Percentiles rank a stretch among this genome's conserved stretches.
Conservation (phyloP, 257 asterid genomes). For the Nicotiana attenuata region DNA sequence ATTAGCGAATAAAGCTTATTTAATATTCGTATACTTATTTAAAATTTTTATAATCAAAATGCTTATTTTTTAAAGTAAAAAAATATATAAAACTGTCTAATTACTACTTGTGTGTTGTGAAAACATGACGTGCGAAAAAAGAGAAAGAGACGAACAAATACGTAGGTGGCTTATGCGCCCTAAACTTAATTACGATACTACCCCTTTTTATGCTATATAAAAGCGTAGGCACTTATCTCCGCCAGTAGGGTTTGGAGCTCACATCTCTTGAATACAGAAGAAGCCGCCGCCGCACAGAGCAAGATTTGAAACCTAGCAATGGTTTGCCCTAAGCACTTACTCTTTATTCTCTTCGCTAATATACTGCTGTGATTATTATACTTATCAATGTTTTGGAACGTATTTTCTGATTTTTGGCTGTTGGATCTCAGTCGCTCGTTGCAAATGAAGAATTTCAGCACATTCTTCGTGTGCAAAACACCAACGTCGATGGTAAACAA, state of each 20-base stretch:
- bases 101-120: too few relatives aligned
- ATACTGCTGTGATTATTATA: not conserved
- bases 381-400: not conserved
- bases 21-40: too few relatives aligned
- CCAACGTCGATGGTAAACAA: constrained; percentile 2
- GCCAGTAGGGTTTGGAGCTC: not conserved
- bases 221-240: not conserved
- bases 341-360: not conserved
- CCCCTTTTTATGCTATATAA: not conserved
- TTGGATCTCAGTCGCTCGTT: constrained; percentile 9
- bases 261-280: not conserved
- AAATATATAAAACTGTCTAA: too few relatives aligned
- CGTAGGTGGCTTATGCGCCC: too few relatives aligned
- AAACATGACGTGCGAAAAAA: too few relatives aligned
- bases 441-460: constrained; percentile 11
- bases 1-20: too few relatives aligned
- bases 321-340: not conserved
- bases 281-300: not conserved
- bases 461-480: constrained; percentile 14
- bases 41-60: too few relatives aligned
- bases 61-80: too few relatives aligned
- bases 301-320: not conserved
- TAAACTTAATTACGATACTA: not conserved
- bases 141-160: too few relatives aligned
- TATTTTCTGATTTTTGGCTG: not conserved